Evolutionary conservation across 106 monocot genomes (phyloP).

Genomic region (Hemerocallis citrina): DNA sequence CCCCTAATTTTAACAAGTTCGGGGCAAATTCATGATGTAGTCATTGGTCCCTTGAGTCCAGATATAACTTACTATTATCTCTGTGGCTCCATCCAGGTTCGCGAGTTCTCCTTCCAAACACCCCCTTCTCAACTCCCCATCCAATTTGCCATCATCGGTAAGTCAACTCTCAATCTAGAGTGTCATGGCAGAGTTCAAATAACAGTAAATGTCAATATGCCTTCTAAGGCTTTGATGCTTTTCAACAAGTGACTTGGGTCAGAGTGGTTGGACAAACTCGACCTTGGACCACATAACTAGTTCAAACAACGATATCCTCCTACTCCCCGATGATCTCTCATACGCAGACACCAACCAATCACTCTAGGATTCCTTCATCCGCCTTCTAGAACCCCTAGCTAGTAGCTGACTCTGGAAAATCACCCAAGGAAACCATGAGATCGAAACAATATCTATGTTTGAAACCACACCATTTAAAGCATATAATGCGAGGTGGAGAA

Average conservation of each 20-base stretch:
- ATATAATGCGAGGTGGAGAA: slow-evolving; percentile 44
- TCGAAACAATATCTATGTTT: slow-evolving; percentile 32
- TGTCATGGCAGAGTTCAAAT: no score
- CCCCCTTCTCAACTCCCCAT: slow-evolving; percentile 29
- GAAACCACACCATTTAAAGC: slow-evolving; percentile 20
- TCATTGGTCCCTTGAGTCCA: slow-evolving; percentile 35
- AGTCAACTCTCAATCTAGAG: not conserved
- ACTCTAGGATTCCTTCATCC: slow-evolving; percentile 38
- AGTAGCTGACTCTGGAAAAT: slow-evolving; percentile 42
- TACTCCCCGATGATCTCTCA: slow-evolving; percentile 40
- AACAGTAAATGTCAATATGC: no score
- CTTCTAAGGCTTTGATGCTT: no score
- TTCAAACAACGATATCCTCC: slow-evolving; percentile 25
- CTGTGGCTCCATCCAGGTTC: slow-evolving; percentile 12
- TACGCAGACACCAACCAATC: slow-evolving; percentile 40
- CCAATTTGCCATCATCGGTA: slow-evolving; percentile 31
- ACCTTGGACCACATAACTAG: slow-evolving; percentile 20
- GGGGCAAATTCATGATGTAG: slow-evolving; percentile 29
- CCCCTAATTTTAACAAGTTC: slow-evolving; percentile 48
- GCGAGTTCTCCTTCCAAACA: slow-evolving; percentile 21
- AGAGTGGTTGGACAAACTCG: slow-evolving; percentile 40
- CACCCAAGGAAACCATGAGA: slow-evolving; percentile 49
- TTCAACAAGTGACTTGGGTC: slow-evolving; percentile 31
- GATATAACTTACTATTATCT: slow-evolving; percentile 32
- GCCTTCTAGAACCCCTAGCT: slow-evolving; percentile 33